Evolutionary conservation across 148 eudicot genomes (phyloP), one percentile per base, ranked within the genome.

Genomic region (Rhododendron kiyosumense): DNA sequence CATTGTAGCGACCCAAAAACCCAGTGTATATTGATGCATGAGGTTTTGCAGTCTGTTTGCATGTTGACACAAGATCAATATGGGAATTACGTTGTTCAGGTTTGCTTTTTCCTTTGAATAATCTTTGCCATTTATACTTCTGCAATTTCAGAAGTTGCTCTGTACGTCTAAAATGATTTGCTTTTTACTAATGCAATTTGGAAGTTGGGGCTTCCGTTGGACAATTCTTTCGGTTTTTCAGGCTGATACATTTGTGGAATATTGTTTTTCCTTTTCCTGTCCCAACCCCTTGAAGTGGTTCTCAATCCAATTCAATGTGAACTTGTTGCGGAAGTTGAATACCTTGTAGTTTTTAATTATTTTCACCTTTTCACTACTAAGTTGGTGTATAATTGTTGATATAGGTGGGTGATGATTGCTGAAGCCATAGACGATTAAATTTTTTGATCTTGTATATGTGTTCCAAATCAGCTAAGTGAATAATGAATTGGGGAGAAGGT

Each of bases 21-120:
- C 51, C 95, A 93, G 83, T 88, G 81, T 12, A 87, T 91, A 84
- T 94, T 94, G 90, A 94, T 94, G 97, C 93, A 94, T 84, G 97
- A 94, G 85, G 92, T 93, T 81, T 89, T 94, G 95, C 89, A 86
- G 85, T 94, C 94, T 83, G 92, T 94, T 59, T 88, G 90, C 92
- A 92, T 89, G 92, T 84, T 94, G 92, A 93, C 97, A 1, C 97
- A 94, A 86, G 97, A 94, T 71, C 97, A 94, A 88, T 94, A 94
- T 86, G 97, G 97, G 84, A 94, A 94, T 85, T 94, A 94, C 85
- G 95, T 92, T 79, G 97, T 94, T 84, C 95, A 94, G 95, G 94
- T 94, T 83, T 83, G 93, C 86, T 80, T 1, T 81, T 81, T 14
- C 11, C 76, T 17, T 65, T n/a, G 76, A 30, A n/a, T 49, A 32